Conservation (phyloP, 352 stramenopile genomes). For the Globisporangium middletonii region DNA sequence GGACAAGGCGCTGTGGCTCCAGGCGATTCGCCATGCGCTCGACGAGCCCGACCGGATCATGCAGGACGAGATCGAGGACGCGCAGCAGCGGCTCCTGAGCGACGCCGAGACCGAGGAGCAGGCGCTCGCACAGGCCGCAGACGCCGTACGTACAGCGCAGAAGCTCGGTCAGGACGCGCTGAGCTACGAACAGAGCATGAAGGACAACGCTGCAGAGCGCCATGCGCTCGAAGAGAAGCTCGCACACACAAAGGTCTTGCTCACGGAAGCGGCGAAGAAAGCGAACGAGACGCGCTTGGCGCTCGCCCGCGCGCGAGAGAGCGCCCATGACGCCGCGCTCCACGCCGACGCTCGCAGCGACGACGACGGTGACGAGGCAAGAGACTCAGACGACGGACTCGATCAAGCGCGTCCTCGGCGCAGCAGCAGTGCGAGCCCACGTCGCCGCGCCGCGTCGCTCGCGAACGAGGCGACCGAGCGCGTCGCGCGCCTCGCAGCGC, state of each 20-base stretch:
- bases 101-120: conserved; percentile 34
- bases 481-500: conserved; percentile 41
- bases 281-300: conserved; percentile 17
- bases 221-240: conserved; percentile 25
- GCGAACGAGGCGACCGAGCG: conserved; percentile 9
- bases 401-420: too few relatives aligned
- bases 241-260: conserved; percentile 18
- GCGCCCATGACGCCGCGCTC: conserved; percentile 27
- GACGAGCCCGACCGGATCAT: conserved; percentile 69
- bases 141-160: conserved; percentile 37
- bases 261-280: conserved; percentile 23
- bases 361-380: conserved; percentile 12
- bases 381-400: background rate
- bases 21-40: conserved; percentile 52
- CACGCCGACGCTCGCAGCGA: conserved; percentile 6
- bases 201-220: conserved; percentile 22
- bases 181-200: conserved; percentile 23
- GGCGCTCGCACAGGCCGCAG: conserved; percentile 36
- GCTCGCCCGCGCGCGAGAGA: conserved; percentile 25
- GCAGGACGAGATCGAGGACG: conserved; percentile 70
- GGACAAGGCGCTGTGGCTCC: conserved; percentile 49
- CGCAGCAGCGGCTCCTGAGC: conserved; percentile 37
- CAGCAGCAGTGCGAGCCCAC: conserved; percentile 4
- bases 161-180: conserved; percentile 22
- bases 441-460: background rate